Evolutionary conservation across 2,329 filamentous ascomycete species (phyloP), one percentile per base, ranked within the genome.

Genomic region (Trichophyton mentagrophytes): DNA sequence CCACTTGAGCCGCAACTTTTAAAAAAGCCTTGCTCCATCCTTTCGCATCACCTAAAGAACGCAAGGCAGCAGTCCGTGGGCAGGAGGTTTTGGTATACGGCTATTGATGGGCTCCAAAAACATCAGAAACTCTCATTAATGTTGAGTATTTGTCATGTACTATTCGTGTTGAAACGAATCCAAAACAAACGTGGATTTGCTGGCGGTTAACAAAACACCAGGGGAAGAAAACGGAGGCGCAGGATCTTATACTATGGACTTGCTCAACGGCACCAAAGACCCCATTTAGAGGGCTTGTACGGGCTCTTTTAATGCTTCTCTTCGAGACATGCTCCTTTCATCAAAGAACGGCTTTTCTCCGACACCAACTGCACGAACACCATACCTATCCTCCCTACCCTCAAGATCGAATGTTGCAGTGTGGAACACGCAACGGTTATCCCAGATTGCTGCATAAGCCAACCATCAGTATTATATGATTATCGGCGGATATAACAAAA

Each of bases 371-470:
- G 76, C 79, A 1, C 81, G 69, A 36, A 77, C 76, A 0, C 81
- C 80, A 7, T 72, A 74, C 3, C 80, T 69, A 64, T 80, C 74
- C 0, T 80, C 81, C 6, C 75, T 66, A 0, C 71, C 74, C 3
- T 74, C 70, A 64, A 81, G 80, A 64, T 83, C 80, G 11, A 75
- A 76, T 0, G 79, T 83, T 0, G 80, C 80, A 1, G 78, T 76
- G 64, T 84, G 81, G 65, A 79, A 83, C 0, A 78, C 78, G n/a
- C 75, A 78, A 6, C 80, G 72, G 65, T 83, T 83, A 64, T 84
- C 80, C 81, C 81, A 83, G 64, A 83, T 82, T 1, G 80, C 81
- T 67, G 71, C 59, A 36, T 6, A 25, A 20, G 20, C n/a, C 33
- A 36, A 11, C 8, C 1, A 11, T 36, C 8, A 36, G 33, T 1